Conservation (phyloP, 352 stramenopile genomes). For the Phytopythium mirpurense region DNA sequence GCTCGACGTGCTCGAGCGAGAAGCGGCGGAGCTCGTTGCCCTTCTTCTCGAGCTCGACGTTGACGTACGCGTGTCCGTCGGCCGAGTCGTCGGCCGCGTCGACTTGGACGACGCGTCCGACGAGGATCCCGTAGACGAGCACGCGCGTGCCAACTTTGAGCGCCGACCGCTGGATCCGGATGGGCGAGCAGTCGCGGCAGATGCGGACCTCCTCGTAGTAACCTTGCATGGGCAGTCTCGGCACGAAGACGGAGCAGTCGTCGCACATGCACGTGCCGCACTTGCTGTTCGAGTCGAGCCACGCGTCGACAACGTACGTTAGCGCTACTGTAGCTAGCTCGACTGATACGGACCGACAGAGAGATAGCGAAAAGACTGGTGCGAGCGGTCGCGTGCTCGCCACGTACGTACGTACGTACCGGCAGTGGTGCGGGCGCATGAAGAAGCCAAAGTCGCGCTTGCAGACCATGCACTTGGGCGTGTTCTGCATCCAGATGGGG, state of each 20-base stretch:
- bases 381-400: too few species aligned
- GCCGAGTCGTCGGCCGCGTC: constrained; percentile 57
- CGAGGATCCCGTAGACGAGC: constrained; percentile 69
- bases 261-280: constrained; percentile 83
- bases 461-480: constrained; percentile 66
- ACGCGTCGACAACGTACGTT: too few species aligned
- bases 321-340: too few species aligned
- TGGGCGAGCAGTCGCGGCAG: constrained; percentile 71
- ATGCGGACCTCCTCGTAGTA: constrained; percentile 85
- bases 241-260: constrained; percentile 76
- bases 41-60: constrained; percentile 49
- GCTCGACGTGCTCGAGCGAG: constrained; percentile 62
- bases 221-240: constrained; percentile 69
- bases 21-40: constrained; percentile 39
- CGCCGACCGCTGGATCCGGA: constrained; percentile 62
- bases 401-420: constrained; percentile 37
- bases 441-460: constrained; percentile 70
- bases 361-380: too few species aligned
- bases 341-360: too few species aligned
- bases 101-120: constrained; percentile 54
- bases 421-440: constrained; percentile 74
- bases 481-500: constrained; percentile 80
- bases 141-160: constrained; percentile 67
- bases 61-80: constrained; percentile 49
- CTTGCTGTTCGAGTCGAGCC: constrained; percentile 26